These are phyloP conservation scores for Luffa acutangula DNA, from an alignment of 306 rosid species.

Conservation along the genomic window DNA sequence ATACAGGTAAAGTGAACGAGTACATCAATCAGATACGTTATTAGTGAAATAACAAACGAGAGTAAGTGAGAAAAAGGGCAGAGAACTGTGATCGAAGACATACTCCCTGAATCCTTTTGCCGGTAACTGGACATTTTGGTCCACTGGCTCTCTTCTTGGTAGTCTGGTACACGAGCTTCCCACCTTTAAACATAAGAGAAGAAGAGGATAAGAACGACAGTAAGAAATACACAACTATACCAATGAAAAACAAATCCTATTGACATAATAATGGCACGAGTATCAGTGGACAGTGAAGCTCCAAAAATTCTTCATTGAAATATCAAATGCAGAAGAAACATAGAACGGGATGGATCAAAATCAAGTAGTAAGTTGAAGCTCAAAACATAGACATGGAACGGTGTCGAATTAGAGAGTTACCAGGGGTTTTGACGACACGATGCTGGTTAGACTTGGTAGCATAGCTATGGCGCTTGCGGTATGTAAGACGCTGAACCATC, in stretches of 20 bases:
- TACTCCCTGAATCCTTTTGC: conserved; percentile 10
- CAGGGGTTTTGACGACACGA: conserved; percentile 11
- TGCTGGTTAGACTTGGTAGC: conserved; percentile 13
- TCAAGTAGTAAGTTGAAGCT: background rate
- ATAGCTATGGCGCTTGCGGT: conserved; percentile 12
- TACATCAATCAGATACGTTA: background rate
- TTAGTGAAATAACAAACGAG: background rate
- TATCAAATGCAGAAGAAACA: background rate
- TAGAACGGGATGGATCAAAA: background rate
- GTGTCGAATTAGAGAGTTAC: background rate
- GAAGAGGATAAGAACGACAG: background rate
- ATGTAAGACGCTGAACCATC: conserved; percentile 12
- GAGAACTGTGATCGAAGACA: background rate
- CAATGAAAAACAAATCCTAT: background rate
- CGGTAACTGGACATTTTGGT: conserved; percentile 9
- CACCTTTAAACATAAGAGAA: background rate
- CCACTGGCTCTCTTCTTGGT: conserved; percentile 9
- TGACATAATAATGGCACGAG: background rate
- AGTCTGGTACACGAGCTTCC: conserved; percentile 12
- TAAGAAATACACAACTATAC: background rate
- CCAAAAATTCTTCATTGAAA: background rate
- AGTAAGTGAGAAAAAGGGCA: background rate
- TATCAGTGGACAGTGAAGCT: background rate
- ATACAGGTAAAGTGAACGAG: background rate
- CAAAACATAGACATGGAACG: background rate